A percentile compares a stretch with the other conserved stretches of the same genome.
phyloP scores from a whole-genome alignment of 176 grass and related monocot species.

The Guadua angustifolia region DNA sequence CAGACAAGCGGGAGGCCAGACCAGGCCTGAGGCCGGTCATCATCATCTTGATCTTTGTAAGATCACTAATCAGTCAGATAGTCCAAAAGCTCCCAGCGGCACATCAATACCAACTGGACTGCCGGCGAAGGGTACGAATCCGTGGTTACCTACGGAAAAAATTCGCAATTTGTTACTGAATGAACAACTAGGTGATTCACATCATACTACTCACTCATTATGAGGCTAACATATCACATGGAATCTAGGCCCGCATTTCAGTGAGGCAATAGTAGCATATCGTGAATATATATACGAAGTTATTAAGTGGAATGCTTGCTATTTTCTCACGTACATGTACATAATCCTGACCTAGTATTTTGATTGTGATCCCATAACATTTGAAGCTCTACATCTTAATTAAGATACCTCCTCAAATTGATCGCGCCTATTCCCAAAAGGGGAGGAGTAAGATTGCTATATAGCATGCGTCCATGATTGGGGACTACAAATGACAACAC shows the following conservation, averaged over 20 bases:
- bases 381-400: not conserved
- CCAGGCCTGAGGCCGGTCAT: not conserved
- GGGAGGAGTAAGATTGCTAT: not conserved
- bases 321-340: not conserved
- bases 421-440: not conserved
- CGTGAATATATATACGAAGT: too few species aligned
- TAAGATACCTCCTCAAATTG: not conserved
- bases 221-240: too few species aligned
- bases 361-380: not conserved
- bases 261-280: too few species aligned
- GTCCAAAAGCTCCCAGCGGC: not conserved
- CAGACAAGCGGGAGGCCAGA: not conserved
- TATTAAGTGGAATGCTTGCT: not conserved
- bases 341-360: not conserved
- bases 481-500: not conserved
- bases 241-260: too few species aligned
- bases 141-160: not conserved
- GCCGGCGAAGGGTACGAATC: not conserved
- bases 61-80: not conserved
- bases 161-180: too few species aligned
- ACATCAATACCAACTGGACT: not conserved
- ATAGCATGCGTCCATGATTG: not conserved
- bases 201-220: too few species aligned
- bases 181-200: too few species aligned
- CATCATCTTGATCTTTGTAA: not conserved